Percentiles rank a stretch among this genome's conserved stretches.
phyloP scores from a whole-genome alignment of 1,284 basidiomycete genomes.

The Cutaneotrichosporon curvatum region DNA sequence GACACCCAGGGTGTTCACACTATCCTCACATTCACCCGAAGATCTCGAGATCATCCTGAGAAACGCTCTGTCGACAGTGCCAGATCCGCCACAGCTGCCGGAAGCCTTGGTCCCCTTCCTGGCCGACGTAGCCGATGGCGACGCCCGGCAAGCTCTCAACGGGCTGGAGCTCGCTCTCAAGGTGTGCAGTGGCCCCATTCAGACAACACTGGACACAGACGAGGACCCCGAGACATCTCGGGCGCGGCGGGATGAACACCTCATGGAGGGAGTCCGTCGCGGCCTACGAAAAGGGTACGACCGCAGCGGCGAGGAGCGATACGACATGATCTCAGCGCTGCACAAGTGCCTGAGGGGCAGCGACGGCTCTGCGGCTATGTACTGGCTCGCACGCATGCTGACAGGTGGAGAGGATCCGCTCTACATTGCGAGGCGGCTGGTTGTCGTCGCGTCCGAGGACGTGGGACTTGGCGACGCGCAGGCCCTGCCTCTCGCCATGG shows the following conservation, averaged over 20 bases:
- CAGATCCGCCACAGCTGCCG: slow-evolving; percentile 39
- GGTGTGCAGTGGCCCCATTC: slow-evolving; percentile 29
- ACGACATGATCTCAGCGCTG: slow-evolving; percentile 80
- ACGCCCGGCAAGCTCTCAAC: slow-evolving; percentile 49
- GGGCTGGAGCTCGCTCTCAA: slow-evolving; percentile 47
- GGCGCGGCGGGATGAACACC: slow-evolving; percentile 28
- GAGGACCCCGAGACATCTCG: background rate
- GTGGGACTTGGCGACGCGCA: slow-evolving; percentile 69
- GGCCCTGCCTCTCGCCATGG: slow-evolving; percentile 66
- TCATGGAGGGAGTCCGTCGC: slow-evolving; percentile 45
- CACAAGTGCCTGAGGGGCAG: slow-evolving; percentile 80
- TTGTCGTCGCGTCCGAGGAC: slow-evolving; percentile 80
- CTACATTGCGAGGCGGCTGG: slow-evolving; percentile 71
- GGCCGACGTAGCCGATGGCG: slow-evolving; percentile 48
- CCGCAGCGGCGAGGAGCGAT: slow-evolving; percentile 65
- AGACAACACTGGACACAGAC: slow-evolving; percentile 15
- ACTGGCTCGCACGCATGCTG: slow-evolving; percentile 73
- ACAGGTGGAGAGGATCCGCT: slow-evolving; percentile 80
- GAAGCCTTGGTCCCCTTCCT: slow-evolving; percentile 51
- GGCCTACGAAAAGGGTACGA: slow-evolving; percentile 55
- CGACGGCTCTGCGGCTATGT: slow-evolving; percentile 72
- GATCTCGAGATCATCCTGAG: slow-evolving; percentile 38
- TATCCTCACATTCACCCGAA: slow-evolving; percentile 32
- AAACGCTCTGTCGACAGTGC: slow-evolving; percentile 37
- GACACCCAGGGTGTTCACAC: slow-evolving; percentile 36